phyloP scores from a whole-genome alignment of 2,329 filamentous ascomycete genomes.

The Pseudocercospora ulei region DNA sequence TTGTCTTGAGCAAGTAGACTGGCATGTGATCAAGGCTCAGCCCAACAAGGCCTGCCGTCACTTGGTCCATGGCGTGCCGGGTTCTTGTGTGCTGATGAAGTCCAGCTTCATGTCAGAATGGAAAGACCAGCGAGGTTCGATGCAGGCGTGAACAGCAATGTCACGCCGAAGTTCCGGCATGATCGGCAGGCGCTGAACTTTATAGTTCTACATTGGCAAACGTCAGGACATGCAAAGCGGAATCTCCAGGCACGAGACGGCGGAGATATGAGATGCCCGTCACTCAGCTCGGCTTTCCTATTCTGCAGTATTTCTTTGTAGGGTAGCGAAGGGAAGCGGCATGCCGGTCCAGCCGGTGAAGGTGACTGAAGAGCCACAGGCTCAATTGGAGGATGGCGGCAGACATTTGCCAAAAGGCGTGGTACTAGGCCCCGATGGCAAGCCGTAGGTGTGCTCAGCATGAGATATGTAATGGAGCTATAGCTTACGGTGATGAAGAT shows the following conservation, averaged over 20 bases:
- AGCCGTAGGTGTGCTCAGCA: conserved; percentile 54
- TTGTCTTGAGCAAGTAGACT: conserved; percentile 67
- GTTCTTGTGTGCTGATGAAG: conserved; percentile 1
- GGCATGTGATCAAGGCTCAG: conserved; percentile 39
- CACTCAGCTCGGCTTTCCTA: conserved; percentile 33
- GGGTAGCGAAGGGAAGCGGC: conserved; percentile 34
- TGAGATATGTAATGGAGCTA: not conserved
- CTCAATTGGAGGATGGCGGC: conserved; percentile 25
- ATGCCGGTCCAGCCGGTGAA: conserved; percentile 34
- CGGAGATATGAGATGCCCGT: conserved; percentile 30
- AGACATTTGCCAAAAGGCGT: conserved; percentile 60
- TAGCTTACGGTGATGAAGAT: conserved; percentile 42
- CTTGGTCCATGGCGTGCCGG: conserved; percentile 24
- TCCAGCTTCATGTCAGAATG: conserved; percentile 8
- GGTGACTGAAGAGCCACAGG: conserved; percentile 27
- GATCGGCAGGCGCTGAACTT: conserved; percentile 1
- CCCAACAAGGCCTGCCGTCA: conserved; percentile 22
- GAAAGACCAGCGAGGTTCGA: not conserved
- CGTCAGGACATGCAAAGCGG: conserved; percentile 12
- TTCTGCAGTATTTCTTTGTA: conserved; percentile 35
- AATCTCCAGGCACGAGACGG: conserved; percentile 5
- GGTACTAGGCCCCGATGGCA: conserved; percentile 68
- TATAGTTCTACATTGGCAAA: no score
- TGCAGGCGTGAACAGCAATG: conserved; percentile 1
- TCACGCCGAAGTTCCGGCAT: conserved; percentile 2